Percentiles rank a stretch among this genome's conserved stretches.
Evolutionary conservation across 148 eudicot genomes (phyloP).

Genomic region (Fallopia convolvulus): DNA sequence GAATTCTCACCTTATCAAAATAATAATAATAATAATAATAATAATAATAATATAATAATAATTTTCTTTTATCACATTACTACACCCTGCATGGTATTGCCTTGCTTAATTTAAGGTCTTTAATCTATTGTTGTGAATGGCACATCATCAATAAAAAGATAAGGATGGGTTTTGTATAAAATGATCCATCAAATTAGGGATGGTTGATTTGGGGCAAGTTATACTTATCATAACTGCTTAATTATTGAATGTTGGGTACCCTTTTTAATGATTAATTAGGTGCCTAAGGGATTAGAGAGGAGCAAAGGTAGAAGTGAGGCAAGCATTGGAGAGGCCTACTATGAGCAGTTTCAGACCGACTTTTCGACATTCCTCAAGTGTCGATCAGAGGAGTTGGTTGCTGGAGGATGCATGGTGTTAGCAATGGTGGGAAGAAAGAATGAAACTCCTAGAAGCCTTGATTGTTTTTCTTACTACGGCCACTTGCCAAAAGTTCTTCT

Average conservation of each 20-base stretch:
- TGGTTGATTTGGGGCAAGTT: too few relatives aligned
- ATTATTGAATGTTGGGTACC: neutral
- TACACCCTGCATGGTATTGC: too few relatives aligned
- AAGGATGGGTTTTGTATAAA: too few relatives aligned
- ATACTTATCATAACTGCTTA: neutral
- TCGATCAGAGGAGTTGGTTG: conserved; percentile 46
- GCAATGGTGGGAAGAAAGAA: conserved; percentile 40
- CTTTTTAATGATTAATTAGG: neutral
- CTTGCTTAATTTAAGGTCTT: too few relatives aligned
- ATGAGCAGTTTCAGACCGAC: conserved; percentile 40
- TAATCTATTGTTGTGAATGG: too few relatives aligned
- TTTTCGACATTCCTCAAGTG: conserved; percentile 33
- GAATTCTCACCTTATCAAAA: too few relatives aligned
- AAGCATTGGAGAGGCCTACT: conserved; percentile 40
- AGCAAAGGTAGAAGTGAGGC: conserved; percentile 25
- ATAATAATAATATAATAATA: too few relatives aligned
- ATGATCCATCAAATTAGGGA: too few relatives aligned
- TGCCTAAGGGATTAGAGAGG: neutral
- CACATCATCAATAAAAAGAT: too few relatives aligned
- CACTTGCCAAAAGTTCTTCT: conserved; percentile 2
- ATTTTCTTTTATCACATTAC: too few relatives aligned
- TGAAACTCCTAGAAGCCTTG: neutral
- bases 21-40: too few relatives aligned
- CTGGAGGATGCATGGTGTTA: conserved; percentile 58
- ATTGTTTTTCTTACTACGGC: neutral